These are phyloP conservation scores for Chlorophyllum brunneum DNA, from an alignment of 768 basidiomycete species.

Conservation along the genomic window DNA sequence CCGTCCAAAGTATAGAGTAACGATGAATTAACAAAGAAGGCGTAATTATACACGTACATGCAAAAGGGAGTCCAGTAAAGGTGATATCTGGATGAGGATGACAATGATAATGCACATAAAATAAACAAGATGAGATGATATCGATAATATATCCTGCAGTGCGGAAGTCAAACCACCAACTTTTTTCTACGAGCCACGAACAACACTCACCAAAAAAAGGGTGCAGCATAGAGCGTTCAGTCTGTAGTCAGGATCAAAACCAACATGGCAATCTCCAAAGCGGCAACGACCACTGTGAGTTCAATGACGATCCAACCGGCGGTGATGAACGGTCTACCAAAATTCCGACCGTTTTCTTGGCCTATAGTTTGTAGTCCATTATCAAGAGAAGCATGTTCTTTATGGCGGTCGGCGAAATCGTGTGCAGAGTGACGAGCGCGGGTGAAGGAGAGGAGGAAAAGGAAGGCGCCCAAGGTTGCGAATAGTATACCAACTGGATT, in stretches of 20 bases:
- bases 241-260: slow-evolving; percentile 46
- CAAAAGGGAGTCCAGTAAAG: neutral
- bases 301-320: slow-evolving; percentile 73
- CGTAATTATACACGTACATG: slow-evolving; percentile 1
- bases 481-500: slow-evolving; percentile 56
- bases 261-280: slow-evolving; percentile 63
- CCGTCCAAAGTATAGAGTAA: too few species aligned
- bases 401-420: slow-evolving; percentile 68
- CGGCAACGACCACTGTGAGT: slow-evolving; percentile 56
- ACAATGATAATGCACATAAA: neutral
- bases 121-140: neutral
- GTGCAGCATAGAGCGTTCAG: neutral
- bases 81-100: neutral
- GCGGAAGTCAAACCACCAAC: too few species aligned
- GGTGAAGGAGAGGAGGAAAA: slow-evolving; percentile 55
- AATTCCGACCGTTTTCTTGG: slow-evolving; percentile 56
- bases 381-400: slow-evolving; percentile 29
- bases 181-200: neutral
- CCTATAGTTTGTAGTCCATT: slow-evolving; percentile 51
- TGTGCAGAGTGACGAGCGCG: slow-evolving; percentile 66
- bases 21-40: too few species aligned
- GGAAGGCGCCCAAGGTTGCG: slow-evolving; percentile 53
- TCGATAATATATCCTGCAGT: too few species aligned
- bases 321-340: slow-evolving; percentile 75
- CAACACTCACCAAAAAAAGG: neutral